phyloP scores from a whole-genome alignment of 768 basidiomycete species.

The Mycena floridula region DNA sequence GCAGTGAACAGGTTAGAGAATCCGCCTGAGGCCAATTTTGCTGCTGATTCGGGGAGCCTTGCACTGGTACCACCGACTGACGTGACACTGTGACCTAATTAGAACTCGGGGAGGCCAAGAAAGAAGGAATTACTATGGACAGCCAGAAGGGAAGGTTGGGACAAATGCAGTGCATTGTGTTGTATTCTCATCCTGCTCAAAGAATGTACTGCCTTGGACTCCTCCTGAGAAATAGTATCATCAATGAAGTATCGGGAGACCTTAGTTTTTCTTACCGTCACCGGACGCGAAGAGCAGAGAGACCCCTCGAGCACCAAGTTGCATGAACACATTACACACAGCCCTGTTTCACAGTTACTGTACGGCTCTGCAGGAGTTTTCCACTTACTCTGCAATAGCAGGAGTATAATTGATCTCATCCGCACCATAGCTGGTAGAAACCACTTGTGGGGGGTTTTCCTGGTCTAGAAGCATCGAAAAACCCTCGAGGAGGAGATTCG shows the following conservation, averaged over 20 bases:
- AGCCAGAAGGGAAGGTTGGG: not conserved
- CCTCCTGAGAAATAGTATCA: no score
- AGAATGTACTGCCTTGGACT: no score
- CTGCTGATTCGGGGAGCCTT: not conserved
- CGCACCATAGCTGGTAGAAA: not conserved
- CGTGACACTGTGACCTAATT: not conserved
- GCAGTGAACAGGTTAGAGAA: not conserved
- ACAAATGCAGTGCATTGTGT: not conserved
- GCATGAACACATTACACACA: not conserved
- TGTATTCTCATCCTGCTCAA: no score
- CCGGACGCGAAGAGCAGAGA: not conserved
- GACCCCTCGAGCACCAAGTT: not conserved
- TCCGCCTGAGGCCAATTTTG: not conserved
- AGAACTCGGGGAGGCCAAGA: not conserved
- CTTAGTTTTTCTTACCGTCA: no score
- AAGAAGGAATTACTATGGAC: not conserved
- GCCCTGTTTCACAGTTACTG: not conserved
- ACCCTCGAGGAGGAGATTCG: not conserved
- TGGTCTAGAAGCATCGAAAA: not conserved
- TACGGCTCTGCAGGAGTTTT: not conserved
- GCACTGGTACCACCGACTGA: no score
- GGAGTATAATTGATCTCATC: not conserved
- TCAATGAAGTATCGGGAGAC: no score
- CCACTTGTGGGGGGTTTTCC: not conserved
- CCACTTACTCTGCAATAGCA: not conserved